Conservation (phyloP, 306 rosid genomes). For the Lotus japonicus region DNA sequence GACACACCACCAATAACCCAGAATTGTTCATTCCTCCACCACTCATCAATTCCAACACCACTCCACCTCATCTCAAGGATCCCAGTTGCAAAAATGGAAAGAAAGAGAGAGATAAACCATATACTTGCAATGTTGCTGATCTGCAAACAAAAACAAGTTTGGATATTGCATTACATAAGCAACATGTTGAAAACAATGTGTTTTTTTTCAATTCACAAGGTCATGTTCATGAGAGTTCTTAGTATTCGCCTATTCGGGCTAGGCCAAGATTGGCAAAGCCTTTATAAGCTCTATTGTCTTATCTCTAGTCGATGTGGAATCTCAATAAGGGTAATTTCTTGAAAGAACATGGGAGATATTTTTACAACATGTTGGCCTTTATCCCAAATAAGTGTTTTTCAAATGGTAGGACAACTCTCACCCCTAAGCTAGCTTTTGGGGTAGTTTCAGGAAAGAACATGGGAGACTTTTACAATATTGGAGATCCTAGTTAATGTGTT, state of each 20-base stretch:
- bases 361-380: too few relatives aligned
- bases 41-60: conserved; percentile 91
- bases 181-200: neutral
- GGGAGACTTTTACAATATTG: too few relatives aligned
- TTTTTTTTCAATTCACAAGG: neutral
- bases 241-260: neutral
- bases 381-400: too few relatives aligned
- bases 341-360: too few relatives aligned
- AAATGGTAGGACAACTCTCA: too few relatives aligned
- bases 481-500: neutral
- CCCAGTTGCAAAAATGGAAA: conserved; percentile 94
- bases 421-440: too few relatives aligned
- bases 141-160: conserved; percentile 43
- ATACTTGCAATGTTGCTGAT: conserved; percentile 94
- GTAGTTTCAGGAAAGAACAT: too few relatives aligned
- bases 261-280: too few relatives aligned
- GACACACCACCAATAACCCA: conserved; percentile 99
- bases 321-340: too few relatives aligned
- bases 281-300: too few relatives aligned
- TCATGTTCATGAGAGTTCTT: neutral
- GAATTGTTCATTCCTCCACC: conserved; percentile 99
- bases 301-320: too few relatives aligned
- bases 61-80: conserved; percentile 99
- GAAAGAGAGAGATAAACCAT: conserved; percentile 93
- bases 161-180: neutral